Percentiles rank a stretch among this genome's conserved stretches.
Evolutionary conservation across 23 red algal species (phyloP).

Genomic region (Gracilaria gracilis): DNA sequence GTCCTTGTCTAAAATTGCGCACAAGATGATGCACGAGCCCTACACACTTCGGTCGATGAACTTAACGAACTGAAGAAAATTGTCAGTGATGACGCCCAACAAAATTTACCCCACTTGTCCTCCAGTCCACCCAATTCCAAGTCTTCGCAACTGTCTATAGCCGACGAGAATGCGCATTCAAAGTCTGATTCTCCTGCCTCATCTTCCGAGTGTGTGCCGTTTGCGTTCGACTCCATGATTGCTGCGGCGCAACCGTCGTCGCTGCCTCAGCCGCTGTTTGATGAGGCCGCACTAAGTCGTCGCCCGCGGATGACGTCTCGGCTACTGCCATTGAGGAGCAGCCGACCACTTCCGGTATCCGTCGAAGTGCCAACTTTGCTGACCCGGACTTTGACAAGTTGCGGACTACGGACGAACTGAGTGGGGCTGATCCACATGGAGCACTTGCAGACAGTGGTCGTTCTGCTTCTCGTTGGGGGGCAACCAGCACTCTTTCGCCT

Average conservation of each 20-base stretch:
- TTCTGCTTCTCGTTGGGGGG: neutral
- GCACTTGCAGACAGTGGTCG: neutral
- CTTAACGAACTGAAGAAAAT: conserved; percentile 50
- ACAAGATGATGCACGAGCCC: conserved; percentile 50
- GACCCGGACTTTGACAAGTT: conserved; percentile 43
- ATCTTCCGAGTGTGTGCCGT: neutral
- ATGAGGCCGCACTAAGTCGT: neutral
- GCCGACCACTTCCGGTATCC: neutral
- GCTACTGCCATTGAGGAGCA: conserved; percentile 14
- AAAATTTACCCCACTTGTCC: neutral
- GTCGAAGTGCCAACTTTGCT: conserved; percentile 34
- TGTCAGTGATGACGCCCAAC: conserved; percentile 41
- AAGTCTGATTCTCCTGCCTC: neutral
- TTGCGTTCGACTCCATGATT: neutral
- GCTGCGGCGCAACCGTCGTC: neutral
- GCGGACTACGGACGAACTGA: neutral
- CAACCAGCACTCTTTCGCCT: conserved; percentile 46
- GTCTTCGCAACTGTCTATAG: neutral
- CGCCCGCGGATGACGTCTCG: neutral
- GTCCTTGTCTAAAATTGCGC: conserved; percentile 35
- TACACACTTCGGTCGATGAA: conserved; percentile 56
- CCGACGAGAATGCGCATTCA: neutral
- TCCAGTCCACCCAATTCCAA: neutral
- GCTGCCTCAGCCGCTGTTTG: conserved; percentile 6
- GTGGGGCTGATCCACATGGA: neutral